Evolutionary conservation across 768 basidiomycete genomes (phyloP), one percentile per base, ranked within the genome.

Genomic region (Trametes maxima): DNA sequence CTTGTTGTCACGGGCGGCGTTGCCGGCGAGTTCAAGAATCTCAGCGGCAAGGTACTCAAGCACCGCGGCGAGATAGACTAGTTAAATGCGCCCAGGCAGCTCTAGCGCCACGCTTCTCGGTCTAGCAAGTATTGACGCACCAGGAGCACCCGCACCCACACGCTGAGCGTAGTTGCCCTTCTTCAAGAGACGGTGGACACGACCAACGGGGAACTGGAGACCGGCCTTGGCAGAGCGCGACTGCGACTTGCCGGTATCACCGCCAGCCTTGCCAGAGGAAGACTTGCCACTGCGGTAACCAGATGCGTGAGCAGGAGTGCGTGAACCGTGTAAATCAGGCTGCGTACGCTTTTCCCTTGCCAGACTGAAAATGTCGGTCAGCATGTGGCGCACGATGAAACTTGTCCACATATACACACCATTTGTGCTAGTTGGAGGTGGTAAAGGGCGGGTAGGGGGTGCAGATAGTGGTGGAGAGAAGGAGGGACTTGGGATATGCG

Each of bases 1-100:
- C 79, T 90, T 89, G 79, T 90, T 86, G 71, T 92, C 89, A 62
- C 87, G 83, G 50, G 90, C 89, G 37, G 86, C 84, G 68, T 85
- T 86, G 5, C 92, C 92, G 55, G 92, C 90, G 46, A 94, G 79
- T 74, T 94, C 92, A 54, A 94, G 83, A 69, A 95, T 86, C 75
- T 95, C 93, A 28, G 92, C 93, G 6, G 86, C 83, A 39, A 95
- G 82, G 74, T 95, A 94, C 75, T 94, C 93, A 25, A 94, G 82
- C 56, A 94, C 92, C 53, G 90, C 90, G 59, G 91, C 87, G 59
- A 92, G 84, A 75, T 92, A 93, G 51, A 92, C 92, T 88, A 58
- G 19, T 16, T 1, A 19, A 19, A 7, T 14, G 33, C 47, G 40
- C 28, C 3, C 28, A 6, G 17, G 6, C 36, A 54, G 2, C 58